Percentiles rank a stretch among this genome's conserved stretches.
phyloP scores from a whole-genome alignment of 768 basidiomycete genomes.

The Suillus tomentosus region DNA sequence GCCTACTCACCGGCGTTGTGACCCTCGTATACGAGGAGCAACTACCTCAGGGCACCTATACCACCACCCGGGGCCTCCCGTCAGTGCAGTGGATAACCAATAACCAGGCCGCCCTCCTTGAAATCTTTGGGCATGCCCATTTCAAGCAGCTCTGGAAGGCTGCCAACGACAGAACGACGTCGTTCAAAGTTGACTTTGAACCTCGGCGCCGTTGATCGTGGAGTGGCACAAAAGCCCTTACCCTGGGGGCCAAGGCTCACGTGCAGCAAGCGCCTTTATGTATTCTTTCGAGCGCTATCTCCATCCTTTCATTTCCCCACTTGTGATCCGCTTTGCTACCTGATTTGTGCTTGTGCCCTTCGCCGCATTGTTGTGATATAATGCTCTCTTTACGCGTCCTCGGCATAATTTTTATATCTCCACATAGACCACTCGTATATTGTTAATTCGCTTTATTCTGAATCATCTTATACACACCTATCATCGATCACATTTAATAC shows the following conservation, averaged over 20 bases:
- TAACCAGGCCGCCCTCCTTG: constrained; percentile 65
- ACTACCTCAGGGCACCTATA: constrained; percentile 66
- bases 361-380: constrained; percentile 43
- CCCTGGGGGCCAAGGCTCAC: constrained; percentile 23
- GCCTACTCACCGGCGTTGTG: constrained; percentile 71
- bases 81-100: constrained; percentile 75
- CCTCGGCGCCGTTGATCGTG: constrained; percentile 39
- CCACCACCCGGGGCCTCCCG: constrained; percentile 77
- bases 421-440: constrained; percentile 32
- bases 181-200: constrained; percentile 74
- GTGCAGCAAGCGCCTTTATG: constrained; percentile 15
- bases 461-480: constrained; percentile 28
- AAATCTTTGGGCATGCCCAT: constrained; percentile 74
- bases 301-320: constrained; percentile 21
- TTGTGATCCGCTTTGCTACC: constrained; percentile 29
- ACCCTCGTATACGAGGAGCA: constrained; percentile 76
- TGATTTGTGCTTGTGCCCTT: constrained; percentile 18
- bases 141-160: constrained; percentile 74
- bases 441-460: constrained; percentile 33
- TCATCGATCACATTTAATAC: constrained; percentile 33
- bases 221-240: constrained; percentile 16
- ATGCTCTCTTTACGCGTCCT: constrained; percentile 38
- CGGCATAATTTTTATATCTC: constrained; percentile 33
- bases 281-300: constrained; percentile 15
- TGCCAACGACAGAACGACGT: constrained; percentile 66